These are phyloP conservation scores for Tetrapisispora taiwanensis DNA, from an alignment of 805 yeast species.

Conservation along the genomic window DNA sequence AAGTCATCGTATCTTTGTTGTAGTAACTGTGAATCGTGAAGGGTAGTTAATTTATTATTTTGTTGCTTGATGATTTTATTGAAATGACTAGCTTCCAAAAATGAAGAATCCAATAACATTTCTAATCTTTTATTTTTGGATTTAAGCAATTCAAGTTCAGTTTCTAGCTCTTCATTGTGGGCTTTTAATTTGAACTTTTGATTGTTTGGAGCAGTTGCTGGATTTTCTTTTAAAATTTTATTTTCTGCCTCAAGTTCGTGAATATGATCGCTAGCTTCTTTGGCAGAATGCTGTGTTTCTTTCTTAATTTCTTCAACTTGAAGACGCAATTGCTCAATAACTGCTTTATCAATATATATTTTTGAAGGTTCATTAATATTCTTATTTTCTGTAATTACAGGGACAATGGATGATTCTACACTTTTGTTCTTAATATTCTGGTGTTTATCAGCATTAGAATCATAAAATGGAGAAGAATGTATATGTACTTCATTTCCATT, in stretches of 20 bases:
- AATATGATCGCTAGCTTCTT: slow-evolving; percentile 47
- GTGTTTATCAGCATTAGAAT: too few relatives aligned
- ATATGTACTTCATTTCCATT: too few relatives aligned
- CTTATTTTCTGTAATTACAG: too few relatives aligned
- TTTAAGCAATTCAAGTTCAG: slow-evolving; percentile 36
- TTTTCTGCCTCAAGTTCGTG: slow-evolving; percentile 33
- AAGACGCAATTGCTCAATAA: slow-evolving; percentile 26
- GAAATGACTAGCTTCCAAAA: slow-evolving; percentile 42
- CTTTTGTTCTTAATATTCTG: too few relatives aligned
- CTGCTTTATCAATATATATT: slow-evolving; percentile 13
- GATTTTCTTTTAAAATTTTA: neutral
- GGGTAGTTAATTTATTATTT: slow-evolving; percentile 37
- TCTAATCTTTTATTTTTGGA: slow-evolving; percentile 39
- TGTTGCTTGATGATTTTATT: slow-evolving; percentile 48
- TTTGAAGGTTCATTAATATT: neutral
- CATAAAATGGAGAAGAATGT: too few relatives aligned
- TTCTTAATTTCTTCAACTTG: slow-evolving; percentile 32
- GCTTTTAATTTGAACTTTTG: slow-evolving; percentile 12
- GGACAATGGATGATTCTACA: too few relatives aligned
- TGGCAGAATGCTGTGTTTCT: slow-evolving; percentile 43
- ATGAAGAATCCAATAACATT: slow-evolving; percentile 42
- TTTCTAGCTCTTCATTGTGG: slow-evolving; percentile 26
- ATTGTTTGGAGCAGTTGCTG: slow-evolving; percentile 19
- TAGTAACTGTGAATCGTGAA: slow-evolving; percentile 28
- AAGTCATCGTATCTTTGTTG: slow-evolving; percentile 40